Percentiles rank a stretch among this genome's conserved stretches.
These are phyloP conservation scores for Lipomyces orientalis DNA, from an alignment of 805 yeast genomes.

Conservation along the genomic window DNA sequence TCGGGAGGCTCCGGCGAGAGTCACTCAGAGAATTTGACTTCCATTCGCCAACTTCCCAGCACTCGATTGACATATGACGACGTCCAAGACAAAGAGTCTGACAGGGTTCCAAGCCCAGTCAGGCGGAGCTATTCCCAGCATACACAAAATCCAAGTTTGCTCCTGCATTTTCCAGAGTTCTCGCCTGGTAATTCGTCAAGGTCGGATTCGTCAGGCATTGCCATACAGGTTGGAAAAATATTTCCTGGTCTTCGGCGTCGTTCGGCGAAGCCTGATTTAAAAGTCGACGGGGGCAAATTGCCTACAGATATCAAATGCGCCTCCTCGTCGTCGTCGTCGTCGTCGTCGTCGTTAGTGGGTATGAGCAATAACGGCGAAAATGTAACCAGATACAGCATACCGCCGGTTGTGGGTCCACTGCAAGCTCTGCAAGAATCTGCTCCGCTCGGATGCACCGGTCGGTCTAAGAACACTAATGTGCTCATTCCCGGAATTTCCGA, in stretches of 20 bases:
- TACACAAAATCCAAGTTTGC: neutral
- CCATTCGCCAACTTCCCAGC: neutral
- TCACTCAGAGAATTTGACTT: neutral
- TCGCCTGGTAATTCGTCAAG: neutral
- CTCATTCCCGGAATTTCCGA: slow-evolving; percentile 36
- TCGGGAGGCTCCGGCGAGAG: neutral
- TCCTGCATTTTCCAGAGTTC: slow-evolving; percentile 4
- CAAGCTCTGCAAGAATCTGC: neutral
- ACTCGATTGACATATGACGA: neutral
- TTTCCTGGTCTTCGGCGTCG: slow-evolving; percentile 15
- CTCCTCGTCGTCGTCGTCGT: slow-evolving; percentile 14
- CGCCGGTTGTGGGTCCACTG: neutral
- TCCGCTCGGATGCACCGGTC: neutral
- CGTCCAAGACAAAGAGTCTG: neutral
- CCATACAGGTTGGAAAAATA: neutral
- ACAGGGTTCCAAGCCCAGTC: neutral
- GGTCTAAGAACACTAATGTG: neutral
- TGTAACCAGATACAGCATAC: slow-evolving; percentile 11
- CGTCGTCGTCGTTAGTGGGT: slow-evolving; percentile 9
- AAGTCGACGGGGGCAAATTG: slow-evolving; percentile 1
- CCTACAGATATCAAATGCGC: slow-evolving; percentile 4
- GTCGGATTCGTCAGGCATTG: slow-evolving; percentile 1
- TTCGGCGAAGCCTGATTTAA: neutral
- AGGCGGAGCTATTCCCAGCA: neutral
- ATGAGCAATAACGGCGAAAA: neutral